A percentile compares a stretch with the other conserved stretches of the same genome.
phyloP scores from a whole-genome alignment of 495 filamentous ascomycete species.

The Margaritispora aquatica region DNA sequence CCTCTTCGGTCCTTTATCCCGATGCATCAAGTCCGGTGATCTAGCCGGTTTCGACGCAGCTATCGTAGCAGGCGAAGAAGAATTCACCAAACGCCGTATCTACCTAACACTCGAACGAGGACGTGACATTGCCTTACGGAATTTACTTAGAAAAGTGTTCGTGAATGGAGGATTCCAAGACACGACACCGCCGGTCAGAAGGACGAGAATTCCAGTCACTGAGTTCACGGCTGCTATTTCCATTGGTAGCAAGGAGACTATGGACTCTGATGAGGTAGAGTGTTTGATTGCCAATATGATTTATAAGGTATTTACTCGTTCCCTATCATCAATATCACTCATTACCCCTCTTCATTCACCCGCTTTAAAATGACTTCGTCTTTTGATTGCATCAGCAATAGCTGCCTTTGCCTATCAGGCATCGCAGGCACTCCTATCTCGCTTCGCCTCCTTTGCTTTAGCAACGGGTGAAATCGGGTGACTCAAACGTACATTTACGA shows the following conservation, averaged over 20 bases:
- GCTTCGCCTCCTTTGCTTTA: background rate
- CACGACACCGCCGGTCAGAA: conserved; percentile 56
- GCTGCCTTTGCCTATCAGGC: background rate
- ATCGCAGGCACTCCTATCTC: background rate
- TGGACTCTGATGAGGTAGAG: conserved; percentile 91
- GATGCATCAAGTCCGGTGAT: conserved; percentile 74
- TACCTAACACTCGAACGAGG: conserved; percentile 91
- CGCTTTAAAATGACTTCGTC: background rate
- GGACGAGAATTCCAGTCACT: conserved; percentile 70
- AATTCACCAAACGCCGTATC: conserved; percentile 91
- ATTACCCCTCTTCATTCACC: background rate
- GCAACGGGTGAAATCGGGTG: background rate
- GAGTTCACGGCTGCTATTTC: conserved; percentile 65
- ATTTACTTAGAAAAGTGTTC: conserved; percentile 86
- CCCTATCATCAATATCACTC: background rate
- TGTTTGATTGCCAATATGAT: conserved; percentile 92
- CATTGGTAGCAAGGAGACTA: conserved; percentile 49
- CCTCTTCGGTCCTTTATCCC: conserved; percentile 70
- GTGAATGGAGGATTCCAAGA: conserved; percentile 73
- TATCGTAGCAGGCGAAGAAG: conserved; percentile 69
- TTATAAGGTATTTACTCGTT: conserved; percentile 64
- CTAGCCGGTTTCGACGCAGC: conserved; percentile 80
- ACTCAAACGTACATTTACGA: conserved; percentile 10
- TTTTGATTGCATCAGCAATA: background rate
- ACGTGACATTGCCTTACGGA: conserved; percentile 83